Conservation (phyloP, 169 alveolate species). For the Plasmodium billcollinsi region DNA sequence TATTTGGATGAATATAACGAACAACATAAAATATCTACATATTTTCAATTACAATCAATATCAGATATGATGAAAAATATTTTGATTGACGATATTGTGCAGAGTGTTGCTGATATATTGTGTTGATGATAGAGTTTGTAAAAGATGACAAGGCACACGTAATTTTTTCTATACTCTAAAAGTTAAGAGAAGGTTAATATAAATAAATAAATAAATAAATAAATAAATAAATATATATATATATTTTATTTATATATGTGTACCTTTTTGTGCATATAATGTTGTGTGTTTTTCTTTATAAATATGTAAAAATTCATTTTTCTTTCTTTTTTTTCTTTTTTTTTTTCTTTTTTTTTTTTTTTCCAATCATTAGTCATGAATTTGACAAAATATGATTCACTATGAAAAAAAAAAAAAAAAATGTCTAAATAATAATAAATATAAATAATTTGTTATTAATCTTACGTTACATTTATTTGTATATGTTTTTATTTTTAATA, state of each 20-base stretch:
- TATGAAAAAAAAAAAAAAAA: too few species aligned
- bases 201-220: neutral
- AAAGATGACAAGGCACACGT: neutral
- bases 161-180: neutral
- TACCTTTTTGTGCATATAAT: neutral
- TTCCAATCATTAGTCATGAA: too few species aligned
- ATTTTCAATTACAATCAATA: conserved; percentile 58
- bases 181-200: neutral
- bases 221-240: neutral
- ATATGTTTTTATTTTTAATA: too few species aligned
- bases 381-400: too few species aligned
- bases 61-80: conserved; percentile 61
- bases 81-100: conserved; percentile 34
- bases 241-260: neutral
- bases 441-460: too few species aligned
- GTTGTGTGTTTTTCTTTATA: neutral
- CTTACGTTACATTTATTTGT: too few species aligned
- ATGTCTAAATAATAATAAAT: too few species aligned
- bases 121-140: neutral
- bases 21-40: conserved; percentile 24
- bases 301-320: neutral
- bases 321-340: neutral
- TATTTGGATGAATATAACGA: conserved; percentile 16
- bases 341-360: neutral
- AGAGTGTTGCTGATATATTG: conserved; percentile 13